These are phyloP conservation scores for Astraeus odoratus DNA, from an alignment of 768 basidiomycete species.

Conservation along the genomic window DNA sequence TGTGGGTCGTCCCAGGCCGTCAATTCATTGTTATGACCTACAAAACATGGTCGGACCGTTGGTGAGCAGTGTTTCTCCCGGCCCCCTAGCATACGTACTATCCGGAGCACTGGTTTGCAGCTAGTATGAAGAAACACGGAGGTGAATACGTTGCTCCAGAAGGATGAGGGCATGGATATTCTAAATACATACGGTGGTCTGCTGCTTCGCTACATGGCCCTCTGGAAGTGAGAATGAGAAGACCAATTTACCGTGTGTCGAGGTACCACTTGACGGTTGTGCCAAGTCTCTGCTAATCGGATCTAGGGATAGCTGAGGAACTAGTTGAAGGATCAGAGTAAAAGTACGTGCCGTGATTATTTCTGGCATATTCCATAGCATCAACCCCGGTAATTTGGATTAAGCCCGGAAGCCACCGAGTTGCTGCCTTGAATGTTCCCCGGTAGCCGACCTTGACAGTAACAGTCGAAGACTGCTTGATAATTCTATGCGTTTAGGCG, in stretches of 20 bases:
- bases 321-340: not conserved
- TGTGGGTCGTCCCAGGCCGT: no score
- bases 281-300: conserved; percentile 55
- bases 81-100: no score
- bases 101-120: no score
- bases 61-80: no score
- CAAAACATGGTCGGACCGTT: no score
- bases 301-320: not conserved
- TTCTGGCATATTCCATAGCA: conserved; percentile 42
- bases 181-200: conserved; percentile 12
- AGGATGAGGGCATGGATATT: conserved; percentile 13
- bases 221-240: conserved; percentile 51
- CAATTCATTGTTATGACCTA: no score
- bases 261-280: conserved; percentile 22
- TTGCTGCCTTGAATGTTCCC: conserved; percentile 77
- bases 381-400: conserved; percentile 50
- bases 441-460: conserved; percentile 87
- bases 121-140: not conserved
- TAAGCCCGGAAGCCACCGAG: conserved; percentile 68
- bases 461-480: conserved; percentile 69
- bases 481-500: conserved; percentile 37
- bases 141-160: no score
- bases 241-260: conserved; percentile 77
- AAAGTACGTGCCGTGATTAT: conserved; percentile 34
- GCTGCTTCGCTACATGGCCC: conserved; percentile 13